These are phyloP conservation scores for Cryptococcus sp. DNA, from an alignment of 1,284 basidiomycete species.

Conservation along the genomic window DNA sequence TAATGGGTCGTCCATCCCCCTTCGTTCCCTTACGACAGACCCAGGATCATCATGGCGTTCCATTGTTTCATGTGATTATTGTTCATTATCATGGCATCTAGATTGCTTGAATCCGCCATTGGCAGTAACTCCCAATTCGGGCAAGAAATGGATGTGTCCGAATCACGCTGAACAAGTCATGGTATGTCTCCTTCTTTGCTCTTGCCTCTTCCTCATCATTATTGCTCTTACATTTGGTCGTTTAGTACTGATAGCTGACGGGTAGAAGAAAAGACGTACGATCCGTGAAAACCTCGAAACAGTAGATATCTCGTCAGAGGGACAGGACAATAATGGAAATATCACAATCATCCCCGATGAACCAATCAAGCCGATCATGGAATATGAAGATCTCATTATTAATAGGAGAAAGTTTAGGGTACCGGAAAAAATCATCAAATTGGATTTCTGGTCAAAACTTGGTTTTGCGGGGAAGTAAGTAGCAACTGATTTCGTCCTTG, in stretches of 20 bases:
- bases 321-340: constrained; percentile 83
- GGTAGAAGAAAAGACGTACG: constrained; percentile 68
- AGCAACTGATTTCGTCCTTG: neutral
- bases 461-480: constrained; percentile 36
- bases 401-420: constrained; percentile 76
- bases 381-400: constrained; percentile 50
- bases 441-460: constrained; percentile 93
- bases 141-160: constrained; percentile 98
- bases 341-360: constrained; percentile 74
- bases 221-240: neutral
- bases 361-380: constrained; percentile 34
- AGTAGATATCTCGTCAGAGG: constrained; percentile 65
- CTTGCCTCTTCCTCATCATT: neutral
- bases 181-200: constrained; percentile 27
- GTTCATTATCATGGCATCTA: constrained; percentile 91
- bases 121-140: constrained; percentile 74
- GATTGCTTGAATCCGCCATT: constrained; percentile 93
- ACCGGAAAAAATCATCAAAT: constrained; percentile 84
- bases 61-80: constrained; percentile 94
- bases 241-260: neutral
- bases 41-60: constrained; percentile 46
- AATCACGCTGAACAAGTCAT: constrained; percentile 81
- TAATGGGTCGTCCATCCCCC: constrained; percentile 63
- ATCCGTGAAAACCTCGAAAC: constrained; percentile 63
- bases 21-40: constrained; percentile 30